Base-by-base conservation (phyloP, 441 rosid genomes). In the Omphalea diandra region DNA sequence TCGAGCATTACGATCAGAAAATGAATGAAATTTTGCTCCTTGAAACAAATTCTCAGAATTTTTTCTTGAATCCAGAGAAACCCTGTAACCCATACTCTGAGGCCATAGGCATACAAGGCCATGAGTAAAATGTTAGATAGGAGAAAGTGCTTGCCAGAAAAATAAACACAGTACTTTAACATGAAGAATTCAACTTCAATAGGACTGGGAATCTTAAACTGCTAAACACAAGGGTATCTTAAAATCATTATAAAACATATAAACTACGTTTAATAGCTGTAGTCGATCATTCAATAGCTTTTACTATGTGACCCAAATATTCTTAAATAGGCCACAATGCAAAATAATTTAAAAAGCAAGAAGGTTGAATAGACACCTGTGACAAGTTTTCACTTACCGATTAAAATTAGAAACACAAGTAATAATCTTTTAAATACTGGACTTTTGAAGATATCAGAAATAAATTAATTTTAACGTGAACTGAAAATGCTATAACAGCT, bases 81-180 rank as follows among this genome's bases (percentile, higher is more conserved):
- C 80, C 70, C 71, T 81, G 81, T 80, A 63, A 67, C 70, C 80
- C 68, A 75, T 53, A 76, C 49, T 82, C 96, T 91, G 88, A 73
- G 68, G 71, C 72, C 73, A 82, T 63, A 77, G 73, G 73, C 72
- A 87, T 46, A 79, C 7, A 22, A 40, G 60, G 31, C 38, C 61
- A 68, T 32, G 18, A 63, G 76, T 68, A 50, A 66, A 64, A 75
- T 61, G 68, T 75, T 49, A 73, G 61, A 75, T 59, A 17, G 57
- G 50, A 58, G n/a, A 66, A 65, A 55, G 40, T 55, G 59, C 36
- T 47, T 29, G 3, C 53, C 49, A 44, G 24, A 24, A 24, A 54
- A 72, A 56, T 10, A 22, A 12, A 32, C 22, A 65, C 33, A 20
- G 26, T 29, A 59, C 44, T 3, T 35, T 35, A 64, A 64, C 1